Conservation (phyloP, 108 stramenopile species). For the Discostella pseudostelligera region DNA sequence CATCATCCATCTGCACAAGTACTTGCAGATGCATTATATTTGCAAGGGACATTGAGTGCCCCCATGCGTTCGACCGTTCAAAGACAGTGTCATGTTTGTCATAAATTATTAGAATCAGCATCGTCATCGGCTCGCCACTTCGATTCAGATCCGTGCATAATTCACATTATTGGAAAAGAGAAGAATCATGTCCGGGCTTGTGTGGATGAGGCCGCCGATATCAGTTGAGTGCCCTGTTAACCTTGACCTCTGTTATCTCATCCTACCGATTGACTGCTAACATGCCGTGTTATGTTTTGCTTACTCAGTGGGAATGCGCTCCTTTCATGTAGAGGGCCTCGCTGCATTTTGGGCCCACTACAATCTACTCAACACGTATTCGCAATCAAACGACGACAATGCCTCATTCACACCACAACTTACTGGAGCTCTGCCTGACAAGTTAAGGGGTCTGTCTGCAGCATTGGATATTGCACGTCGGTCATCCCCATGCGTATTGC, state of each 20-base stretch:
- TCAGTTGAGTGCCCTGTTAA: constrained; percentile 23
- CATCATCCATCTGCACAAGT: constrained; percentile 41
- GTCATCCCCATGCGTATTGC: constrained; percentile 68
- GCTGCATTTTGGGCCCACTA: constrained; percentile 60
- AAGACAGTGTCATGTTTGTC: constrained; percentile 6
- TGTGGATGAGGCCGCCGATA: constrained; percentile 61
- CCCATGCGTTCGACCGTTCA: neutral
- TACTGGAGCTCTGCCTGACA: constrained; percentile 61
- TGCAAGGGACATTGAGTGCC: constrained; percentile 9
- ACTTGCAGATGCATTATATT: constrained; percentile 37
- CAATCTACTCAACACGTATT: constrained; percentile 37
- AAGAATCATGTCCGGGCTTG: constrained; percentile 56
- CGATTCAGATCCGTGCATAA: constrained; percentile 26
- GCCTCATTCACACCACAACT: constrained; percentile 29
- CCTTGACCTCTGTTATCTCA: neutral
- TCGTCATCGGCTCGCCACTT: neutral
- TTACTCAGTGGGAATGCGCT: constrained; percentile 54
- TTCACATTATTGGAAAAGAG: constrained; percentile 61
- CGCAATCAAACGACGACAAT: constrained; percentile 14
- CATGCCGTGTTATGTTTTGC: neutral
- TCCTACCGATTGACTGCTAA: no score
- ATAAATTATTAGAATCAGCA: neutral
- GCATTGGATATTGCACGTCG: constrained; percentile 56
- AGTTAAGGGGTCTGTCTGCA: constrained; percentile 61
- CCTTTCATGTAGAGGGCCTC: constrained; percentile 60